These are phyloP conservation scores for Euphorbia schlechtendalii DNA, from an alignment of 441 rosid species.

Conservation along the genomic window DNA sequence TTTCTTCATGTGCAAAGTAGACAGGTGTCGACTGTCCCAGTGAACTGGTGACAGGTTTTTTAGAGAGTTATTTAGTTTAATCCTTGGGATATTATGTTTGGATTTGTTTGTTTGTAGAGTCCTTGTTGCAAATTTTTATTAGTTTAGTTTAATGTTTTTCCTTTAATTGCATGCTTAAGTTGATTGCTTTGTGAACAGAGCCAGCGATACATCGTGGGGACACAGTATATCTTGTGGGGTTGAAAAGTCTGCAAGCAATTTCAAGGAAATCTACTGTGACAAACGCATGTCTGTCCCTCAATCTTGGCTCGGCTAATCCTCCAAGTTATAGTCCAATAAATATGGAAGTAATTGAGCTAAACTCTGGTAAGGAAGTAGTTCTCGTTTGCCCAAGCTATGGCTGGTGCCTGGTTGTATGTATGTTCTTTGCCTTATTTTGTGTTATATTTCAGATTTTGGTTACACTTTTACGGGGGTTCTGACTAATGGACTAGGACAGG, in stretches of 20 bases:
- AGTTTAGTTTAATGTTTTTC: not conserved
- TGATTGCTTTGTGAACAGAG: slow-evolving; percentile 40
- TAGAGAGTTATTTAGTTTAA: no score
- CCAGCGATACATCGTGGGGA: slow-evolving; percentile 89
- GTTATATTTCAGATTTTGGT: slow-evolving; percentile 70
- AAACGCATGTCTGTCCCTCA: slow-evolving; percentile 78
- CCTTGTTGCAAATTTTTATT: not conserved
- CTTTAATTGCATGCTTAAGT: not conserved
- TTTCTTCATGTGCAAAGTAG: no score
- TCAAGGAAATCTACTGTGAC: slow-evolving; percentile 92
- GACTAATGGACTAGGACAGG: slow-evolving; percentile 81
- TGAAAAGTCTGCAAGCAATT: slow-evolving; percentile 83
- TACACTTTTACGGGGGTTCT: slow-evolving; percentile 88
- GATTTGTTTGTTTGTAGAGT: not conserved
- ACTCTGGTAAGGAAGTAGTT: slow-evolving; percentile 52
- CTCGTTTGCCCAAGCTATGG: not conserved
- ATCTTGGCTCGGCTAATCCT: slow-evolving; percentile 72
- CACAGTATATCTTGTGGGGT: slow-evolving; percentile 80
- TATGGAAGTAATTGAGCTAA: slow-evolving; percentile 96
- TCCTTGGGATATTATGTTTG: no score
- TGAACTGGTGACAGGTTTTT: no score
- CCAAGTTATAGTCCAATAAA: slow-evolving; percentile 91
- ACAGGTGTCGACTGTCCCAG: not conserved
- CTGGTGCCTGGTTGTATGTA: slow-evolving; percentile 11
- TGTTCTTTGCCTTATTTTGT: slow-evolving; percentile 15